A percentile compares a stretch with the other conserved stretches of the same genome.
Evolutionary conservation across 495 filamentous ascomycete species (phyloP).

Genomic region (Penicillium subrubescens): DNA sequence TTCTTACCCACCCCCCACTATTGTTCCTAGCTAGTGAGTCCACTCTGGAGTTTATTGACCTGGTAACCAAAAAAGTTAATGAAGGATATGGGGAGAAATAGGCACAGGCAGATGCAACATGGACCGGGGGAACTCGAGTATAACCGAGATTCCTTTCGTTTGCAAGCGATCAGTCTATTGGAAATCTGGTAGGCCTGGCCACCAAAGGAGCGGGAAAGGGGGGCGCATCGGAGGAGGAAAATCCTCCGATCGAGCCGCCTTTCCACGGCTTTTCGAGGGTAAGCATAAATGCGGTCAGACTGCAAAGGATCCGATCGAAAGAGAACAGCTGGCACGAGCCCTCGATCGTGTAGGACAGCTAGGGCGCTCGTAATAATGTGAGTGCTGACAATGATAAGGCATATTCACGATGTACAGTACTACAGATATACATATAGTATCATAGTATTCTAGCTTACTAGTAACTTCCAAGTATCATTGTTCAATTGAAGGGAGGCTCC

Average conservation of each 20-base stretch:
- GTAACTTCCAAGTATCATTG: neutral
- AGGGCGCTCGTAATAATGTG: neutral
- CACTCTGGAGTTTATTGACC: conserved; percentile 2
- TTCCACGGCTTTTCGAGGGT: conserved; percentile 5
- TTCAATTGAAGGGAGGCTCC: neutral
- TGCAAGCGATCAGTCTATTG: neutral
- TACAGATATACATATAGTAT: too few species aligned
- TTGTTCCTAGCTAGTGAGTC: conserved; percentile 9
- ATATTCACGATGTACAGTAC: neutral
- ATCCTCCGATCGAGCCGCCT: conserved; percentile 17
- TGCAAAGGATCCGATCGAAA: conserved; percentile 1
- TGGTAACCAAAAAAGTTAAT: neutral
- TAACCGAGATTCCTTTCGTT: conserved; percentile 23
- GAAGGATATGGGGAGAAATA: conserved; percentile 11
- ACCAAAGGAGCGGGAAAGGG: neutral
- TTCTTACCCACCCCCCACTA: neutral
- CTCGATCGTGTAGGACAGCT: neutral
- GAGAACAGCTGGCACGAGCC: conserved; percentile 12
- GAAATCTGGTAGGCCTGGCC: neutral
- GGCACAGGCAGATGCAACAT: conserved; percentile 20
- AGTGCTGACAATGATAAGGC: neutral
- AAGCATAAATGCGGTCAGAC: conserved; percentile 23
- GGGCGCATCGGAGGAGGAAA: conserved; percentile 20
- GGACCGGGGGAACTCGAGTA: conserved; percentile 3
- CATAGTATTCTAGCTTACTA: neutral